Conservation (phyloP, 73 alveolate genomes). For the Urostyla sp. region DNA sequence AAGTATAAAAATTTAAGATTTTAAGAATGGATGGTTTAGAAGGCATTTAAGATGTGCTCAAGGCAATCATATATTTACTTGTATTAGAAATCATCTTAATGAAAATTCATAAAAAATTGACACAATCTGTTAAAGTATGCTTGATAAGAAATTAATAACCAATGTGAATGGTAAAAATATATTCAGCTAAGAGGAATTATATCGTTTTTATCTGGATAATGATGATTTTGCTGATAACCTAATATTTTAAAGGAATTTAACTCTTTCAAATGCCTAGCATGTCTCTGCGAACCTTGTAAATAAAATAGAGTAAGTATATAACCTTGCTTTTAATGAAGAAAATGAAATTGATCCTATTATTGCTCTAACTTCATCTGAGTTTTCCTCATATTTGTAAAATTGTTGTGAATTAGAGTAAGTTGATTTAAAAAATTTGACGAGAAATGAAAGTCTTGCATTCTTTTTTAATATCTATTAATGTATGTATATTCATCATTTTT, state of each 20-base stretch:
- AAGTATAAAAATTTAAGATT: constrained; percentile 57
- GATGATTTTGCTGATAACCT: constrained; percentile 71
- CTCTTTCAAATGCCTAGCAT: constrained; percentile 52
- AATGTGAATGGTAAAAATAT: constrained; percentile 22
- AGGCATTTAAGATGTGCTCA: constrained; percentile 58
- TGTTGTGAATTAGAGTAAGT: constrained; percentile 57
- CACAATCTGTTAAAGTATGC: constrained; percentile 56
- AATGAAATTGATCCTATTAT: constrained; percentile 41
- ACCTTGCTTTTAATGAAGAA: constrained; percentile 3
- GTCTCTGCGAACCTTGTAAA: constrained; percentile 56
- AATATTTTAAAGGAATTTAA: constrained; percentile 56
- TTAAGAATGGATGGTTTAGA: constrained; percentile 65
- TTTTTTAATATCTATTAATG: constrained; percentile 73
- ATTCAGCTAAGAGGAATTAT: constrained; percentile 29
- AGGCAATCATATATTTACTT: constrained; percentile 51
- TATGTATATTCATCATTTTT: constrained; percentile 71
- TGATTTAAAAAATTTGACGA: constrained; percentile 31
- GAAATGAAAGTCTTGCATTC: constrained; percentile 65
- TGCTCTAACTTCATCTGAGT: constrained; percentile 59
- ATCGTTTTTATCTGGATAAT: constrained; percentile 63
- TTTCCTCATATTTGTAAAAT: constrained; percentile 31
- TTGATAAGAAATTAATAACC: constrained; percentile 57
- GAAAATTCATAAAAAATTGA: constrained; percentile 21
- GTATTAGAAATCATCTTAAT: constrained; percentile 43
- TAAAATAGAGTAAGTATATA: constrained; percentile 24